A percentile compares a stretch with the other conserved stretches of the same genome.
These are phyloP conservation scores for Hygrophorus russula DNA, from an alignment of 768 basidiomycete genomes.

Conservation along the genomic window DNA sequence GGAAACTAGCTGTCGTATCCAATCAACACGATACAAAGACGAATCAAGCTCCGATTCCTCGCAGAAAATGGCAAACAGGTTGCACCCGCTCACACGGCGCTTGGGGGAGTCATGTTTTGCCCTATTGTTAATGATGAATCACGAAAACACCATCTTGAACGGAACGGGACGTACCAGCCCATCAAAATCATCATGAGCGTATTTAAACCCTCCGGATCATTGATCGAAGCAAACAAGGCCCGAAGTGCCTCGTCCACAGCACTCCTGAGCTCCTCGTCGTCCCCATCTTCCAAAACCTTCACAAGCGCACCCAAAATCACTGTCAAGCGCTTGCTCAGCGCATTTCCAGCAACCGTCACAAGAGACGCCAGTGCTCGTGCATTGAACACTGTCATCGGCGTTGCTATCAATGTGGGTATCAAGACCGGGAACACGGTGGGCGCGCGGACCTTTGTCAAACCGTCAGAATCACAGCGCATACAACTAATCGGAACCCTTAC, in stretches of 20 bases:
- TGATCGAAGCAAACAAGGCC: constrained; percentile 68
- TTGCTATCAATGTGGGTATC: constrained; percentile 83
- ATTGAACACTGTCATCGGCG: constrained; percentile 93
- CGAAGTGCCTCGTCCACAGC: constrained; percentile 70
- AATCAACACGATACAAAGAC: constrained; percentile 82
- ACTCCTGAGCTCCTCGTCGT: constrained; percentile 53
- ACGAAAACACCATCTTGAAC: not conserved
- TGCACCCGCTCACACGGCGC: constrained; percentile 37
- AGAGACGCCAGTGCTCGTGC: constrained; percentile 82
- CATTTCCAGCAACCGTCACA: constrained; percentile 87
- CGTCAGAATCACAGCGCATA: constrained; percentile 3
- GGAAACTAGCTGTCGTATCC: constrained; percentile 84
- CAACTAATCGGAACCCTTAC: constrained; percentile 31
- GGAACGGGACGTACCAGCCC: constrained; percentile 56
- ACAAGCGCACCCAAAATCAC: constrained; percentile 73
- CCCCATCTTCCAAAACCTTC: constrained; percentile 59
- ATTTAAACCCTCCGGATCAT: constrained; percentile 81
- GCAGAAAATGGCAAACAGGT: constrained; percentile 59
- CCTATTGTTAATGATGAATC: not conserved
- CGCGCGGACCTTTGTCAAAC: constrained; percentile 65
- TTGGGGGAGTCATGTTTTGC: constrained; percentile 57
- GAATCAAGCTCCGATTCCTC: constrained; percentile 57
- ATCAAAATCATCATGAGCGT: constrained; percentile 81
- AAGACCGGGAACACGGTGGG: constrained; percentile 94
- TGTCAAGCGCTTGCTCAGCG: constrained; percentile 74